Evolutionary conservation across 768 basidiomycete genomes (phyloP), one percentile per base, ranked within the genome.

Genomic region (Tricholoma hemisulphureum): DNA sequence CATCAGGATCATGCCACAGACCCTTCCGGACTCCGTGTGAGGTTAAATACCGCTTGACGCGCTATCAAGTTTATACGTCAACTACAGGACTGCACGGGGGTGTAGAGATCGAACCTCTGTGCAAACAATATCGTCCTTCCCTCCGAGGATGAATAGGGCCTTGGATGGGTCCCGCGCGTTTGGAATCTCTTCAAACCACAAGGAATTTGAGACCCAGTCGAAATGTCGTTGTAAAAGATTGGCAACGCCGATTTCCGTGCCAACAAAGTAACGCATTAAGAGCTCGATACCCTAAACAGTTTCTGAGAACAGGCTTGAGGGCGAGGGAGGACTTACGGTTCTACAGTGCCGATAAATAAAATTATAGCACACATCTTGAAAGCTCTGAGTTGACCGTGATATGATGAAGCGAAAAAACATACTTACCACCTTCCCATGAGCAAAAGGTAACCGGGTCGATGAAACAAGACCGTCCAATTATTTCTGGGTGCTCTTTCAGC

Each of bases 391-490:
- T 16, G 16, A 23, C 28, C 46, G 11, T 18, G 41, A 21, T 52
- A 29, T 46, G 24, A 16, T 20, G 57, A n/a, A 11, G 29, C 9
- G 32, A 39, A n/a, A 20, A 9, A 57, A 35, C 8, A 78, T 13
- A 39, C 83, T 58, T 64, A 89, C 90, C 89, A 58, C 93, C 94
- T 81, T 97, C 95, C 94, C 94, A 98, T 6, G 89, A 85, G 70
- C 93, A 95, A 71, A 95, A 93, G 0, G 88, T 84, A 26, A 91
- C 88, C 8, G 95, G 93, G 67, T 98, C 95, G 29, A 95, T 88
- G 66, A 97, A 94, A 68, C 91, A 93, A 8, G 88, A 94, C 3
- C 93, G 82, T 1, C 75, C 73, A 46, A 89, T 74, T 63, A 96
- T 78, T 18, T 82, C 73, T 1, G 92, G 87, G 54, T 86, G 77